A percentile compares a stretch with the other conserved stretches of the same genome.
These are phyloP conservation scores for Nemania bipapillata DNA, from an alignment of 2,329 filamentous ascomycete species.

Conservation along the genomic window DNA sequence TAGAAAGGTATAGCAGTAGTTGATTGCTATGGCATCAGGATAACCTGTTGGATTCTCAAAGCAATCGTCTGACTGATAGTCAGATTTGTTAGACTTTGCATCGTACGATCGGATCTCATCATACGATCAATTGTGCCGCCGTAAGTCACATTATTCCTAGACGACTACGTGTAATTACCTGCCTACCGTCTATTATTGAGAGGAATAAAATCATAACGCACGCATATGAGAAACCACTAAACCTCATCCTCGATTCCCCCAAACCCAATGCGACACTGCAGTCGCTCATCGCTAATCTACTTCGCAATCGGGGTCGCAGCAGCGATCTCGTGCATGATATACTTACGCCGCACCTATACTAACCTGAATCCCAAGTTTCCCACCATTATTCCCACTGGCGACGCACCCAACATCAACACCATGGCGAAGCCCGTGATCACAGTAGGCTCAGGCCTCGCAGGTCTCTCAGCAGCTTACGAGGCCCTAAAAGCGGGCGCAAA, in stretches of 20 bases:
- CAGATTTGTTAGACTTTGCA: conserved; percentile 1
- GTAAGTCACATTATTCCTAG: not conserved
- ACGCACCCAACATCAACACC: not conserved
- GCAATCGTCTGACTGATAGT: conserved; percentile 17
- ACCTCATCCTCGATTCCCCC: not conserved
- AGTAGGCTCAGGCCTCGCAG: conserved; percentile 73
- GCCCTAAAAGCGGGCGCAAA: conserved; percentile 63
- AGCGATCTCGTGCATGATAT: conserved; percentile 42
- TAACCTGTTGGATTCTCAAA: not conserved
- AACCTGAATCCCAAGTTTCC: not conserved
- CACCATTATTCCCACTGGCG: not conserved
- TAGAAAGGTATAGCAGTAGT: conserved; percentile 5
- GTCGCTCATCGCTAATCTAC: conserved; percentile 35
- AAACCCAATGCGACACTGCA: conserved; percentile 25
- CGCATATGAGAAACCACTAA: not conserved
- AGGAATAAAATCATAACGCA: not conserved
- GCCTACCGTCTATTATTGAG: not conserved
- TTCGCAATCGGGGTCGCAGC: conserved; percentile 41
- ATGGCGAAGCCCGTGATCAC: conserved; percentile 60
- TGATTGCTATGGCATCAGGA: not conserved
- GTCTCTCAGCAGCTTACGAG: conserved; percentile 68
- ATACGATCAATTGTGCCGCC: conserved; percentile 31
- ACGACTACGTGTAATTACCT: not conserved
- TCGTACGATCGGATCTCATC: conserved; percentile 34
- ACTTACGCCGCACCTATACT: conserved; percentile 35